phyloP scores from a whole-genome alignment of 2,329 filamentous ascomycete genomes.

The Arachnopeziza araneosa region DNA sequence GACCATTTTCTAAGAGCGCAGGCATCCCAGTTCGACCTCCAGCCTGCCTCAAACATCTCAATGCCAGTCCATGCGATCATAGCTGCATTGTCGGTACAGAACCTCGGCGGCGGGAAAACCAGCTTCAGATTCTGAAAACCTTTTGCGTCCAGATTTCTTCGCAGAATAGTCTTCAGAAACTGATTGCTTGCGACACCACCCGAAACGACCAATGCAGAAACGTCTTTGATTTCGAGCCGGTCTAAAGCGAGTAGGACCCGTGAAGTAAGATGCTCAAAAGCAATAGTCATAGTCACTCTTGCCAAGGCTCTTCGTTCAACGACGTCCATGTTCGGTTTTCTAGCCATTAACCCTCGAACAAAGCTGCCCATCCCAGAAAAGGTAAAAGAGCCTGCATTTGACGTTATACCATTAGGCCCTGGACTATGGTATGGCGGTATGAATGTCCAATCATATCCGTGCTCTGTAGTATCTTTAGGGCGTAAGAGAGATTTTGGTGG shows the following conservation, averaged over 20 bases:
- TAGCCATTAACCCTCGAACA: constrained; percentile 51
- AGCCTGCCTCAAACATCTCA: constrained; percentile 85
- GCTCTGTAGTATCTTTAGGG: constrained; percentile 42
- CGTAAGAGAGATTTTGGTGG: constrained; percentile 46
- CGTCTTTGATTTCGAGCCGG: constrained; percentile 17
- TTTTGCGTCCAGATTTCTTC: constrained; percentile 53
- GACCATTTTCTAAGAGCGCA: constrained; percentile 65
- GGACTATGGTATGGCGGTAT: constrained; percentile 57
- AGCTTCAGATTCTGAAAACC: constrained; percentile 58
- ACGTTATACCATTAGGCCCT: constrained; percentile 37
- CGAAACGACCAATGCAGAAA: constrained; percentile 69
- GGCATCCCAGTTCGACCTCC: constrained; percentile 55
- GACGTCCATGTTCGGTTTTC: constrained; percentile 40
- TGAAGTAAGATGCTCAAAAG: constrained; percentile 81
- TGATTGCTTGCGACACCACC: constrained; percentile 86
- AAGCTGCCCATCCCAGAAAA: constrained; percentile 68
- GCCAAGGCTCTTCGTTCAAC: constrained; percentile 66
- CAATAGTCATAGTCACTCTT: constrained; percentile 66
- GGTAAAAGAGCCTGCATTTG: constrained; percentile 47
- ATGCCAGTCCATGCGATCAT: constrained; percentile 96
- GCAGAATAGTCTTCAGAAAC: constrained; percentile 66
- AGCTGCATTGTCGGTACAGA: constrained; percentile 93
- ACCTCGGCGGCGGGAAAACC: constrained; percentile 65
- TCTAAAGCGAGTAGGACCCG: constrained; percentile 67
- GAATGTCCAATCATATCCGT: constrained; percentile 61